Conservation (phyloP, 441 rosid genomes). For the Mallotus japonicus region DNA sequence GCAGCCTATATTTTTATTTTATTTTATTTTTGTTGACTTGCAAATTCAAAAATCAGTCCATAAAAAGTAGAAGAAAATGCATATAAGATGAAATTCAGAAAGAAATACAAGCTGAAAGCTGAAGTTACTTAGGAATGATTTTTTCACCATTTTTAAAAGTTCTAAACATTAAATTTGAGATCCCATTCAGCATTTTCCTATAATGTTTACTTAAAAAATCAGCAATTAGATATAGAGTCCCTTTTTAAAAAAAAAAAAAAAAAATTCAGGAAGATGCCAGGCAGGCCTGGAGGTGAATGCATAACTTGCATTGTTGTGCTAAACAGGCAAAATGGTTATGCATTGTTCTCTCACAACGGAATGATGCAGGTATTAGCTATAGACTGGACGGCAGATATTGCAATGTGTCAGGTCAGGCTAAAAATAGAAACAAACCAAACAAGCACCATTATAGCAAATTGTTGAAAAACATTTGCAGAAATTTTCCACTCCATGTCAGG, state of each 20-base stretch:
- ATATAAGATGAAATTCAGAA: background rate
- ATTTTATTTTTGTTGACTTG: background rate
- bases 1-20: background rate
- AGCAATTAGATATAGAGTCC: too few species aligned
- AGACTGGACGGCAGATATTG: background rate
- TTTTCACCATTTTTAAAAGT: background rate
- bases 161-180: background rate
- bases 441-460: background rate
- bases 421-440: background rate
- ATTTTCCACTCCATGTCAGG: background rate
- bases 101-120: background rate
- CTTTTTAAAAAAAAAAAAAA: too few species aligned
- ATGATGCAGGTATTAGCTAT: too few species aligned
- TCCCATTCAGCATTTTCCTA: too few species aligned
- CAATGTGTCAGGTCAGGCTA: background rate
- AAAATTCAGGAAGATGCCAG: too few species aligned
- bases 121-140: background rate
- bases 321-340: too few species aligned
- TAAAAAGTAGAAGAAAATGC: background rate
- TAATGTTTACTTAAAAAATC: too few species aligned
- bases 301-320: too few species aligned
- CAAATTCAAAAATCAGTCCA: background rate
- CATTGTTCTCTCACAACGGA: too few species aligned
- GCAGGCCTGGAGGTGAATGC: too few species aligned
- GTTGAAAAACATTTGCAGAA: background rate